phyloP scores from a whole-genome alignment of 257 asterid genomes.

The Misopates orontium region DNA sequence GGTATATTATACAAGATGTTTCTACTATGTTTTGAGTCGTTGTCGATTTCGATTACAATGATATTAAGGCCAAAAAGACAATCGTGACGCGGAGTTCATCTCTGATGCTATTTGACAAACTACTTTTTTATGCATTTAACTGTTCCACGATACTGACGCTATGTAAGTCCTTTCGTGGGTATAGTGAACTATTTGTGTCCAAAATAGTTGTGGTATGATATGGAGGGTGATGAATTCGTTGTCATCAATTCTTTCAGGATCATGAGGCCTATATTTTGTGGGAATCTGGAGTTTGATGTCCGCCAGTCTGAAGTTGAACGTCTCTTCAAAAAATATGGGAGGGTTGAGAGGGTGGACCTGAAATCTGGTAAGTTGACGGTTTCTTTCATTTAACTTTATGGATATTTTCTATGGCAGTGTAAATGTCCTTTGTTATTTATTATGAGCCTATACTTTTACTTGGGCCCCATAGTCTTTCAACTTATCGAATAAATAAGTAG shows the following conservation, averaged over 20 bases:
- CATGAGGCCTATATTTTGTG: constrained; percentile 85
- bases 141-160: too few relatives aligned
- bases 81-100: too few relatives aligned
- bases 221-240: constrained; percentile 6
- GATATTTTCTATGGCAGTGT: neutral
- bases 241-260: constrained; percentile 34
- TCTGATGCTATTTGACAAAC: too few relatives aligned
- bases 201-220: too few relatives aligned
- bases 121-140: too few relatives aligned
- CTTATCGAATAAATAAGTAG: neutral
- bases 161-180: too few relatives aligned
- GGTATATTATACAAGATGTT: too few relatives aligned
- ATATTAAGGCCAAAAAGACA: too few relatives aligned
- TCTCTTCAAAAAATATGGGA: constrained; percentile 84
- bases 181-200: neutral
- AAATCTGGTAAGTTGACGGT: constrained; percentile 66
- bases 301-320: constrained; percentile 84
- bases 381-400: constrained; percentile 9
- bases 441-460: constrained; percentile 13
- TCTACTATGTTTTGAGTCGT: neutral
- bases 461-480: constrained; percentile 5
- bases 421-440: neutral
- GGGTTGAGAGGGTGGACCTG: constrained; percentile 90
- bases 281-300: constrained; percentile 88
- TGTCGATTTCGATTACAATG: neutral